These are phyloP conservation scores for Platismatia glauca DNA, from an alignment of 495 filamentous ascomycete genomes.

Conservation along the genomic window DNA sequence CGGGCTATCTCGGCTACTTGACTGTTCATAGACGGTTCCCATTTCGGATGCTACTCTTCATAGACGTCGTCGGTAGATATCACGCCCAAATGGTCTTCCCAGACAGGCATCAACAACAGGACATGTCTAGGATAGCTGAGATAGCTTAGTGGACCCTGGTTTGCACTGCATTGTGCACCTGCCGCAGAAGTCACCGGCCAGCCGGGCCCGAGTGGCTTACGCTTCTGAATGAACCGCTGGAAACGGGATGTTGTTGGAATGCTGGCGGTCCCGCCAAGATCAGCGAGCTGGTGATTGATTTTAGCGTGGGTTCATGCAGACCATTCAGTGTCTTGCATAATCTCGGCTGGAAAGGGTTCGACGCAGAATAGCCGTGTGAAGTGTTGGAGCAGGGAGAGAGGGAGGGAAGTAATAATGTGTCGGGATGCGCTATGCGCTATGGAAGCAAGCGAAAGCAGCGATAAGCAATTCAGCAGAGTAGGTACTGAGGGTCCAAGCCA, in stretches of 20 bases:
- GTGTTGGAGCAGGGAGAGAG: neutral
- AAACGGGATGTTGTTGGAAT: neutral
- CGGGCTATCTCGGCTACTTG: neutral
- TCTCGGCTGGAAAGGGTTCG: slow-evolving; percentile 7
- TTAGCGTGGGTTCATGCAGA: neutral
- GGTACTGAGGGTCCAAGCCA: neutral
- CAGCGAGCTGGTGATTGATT: neutral
- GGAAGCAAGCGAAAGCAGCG: neutral
- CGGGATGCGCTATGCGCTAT: too few relatives aligned
- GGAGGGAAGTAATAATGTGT: neutral
- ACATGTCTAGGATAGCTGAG: neutral
- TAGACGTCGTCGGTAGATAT: neutral
- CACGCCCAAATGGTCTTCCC: neutral
- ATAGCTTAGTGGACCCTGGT: neutral
- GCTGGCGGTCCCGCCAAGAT: neutral
- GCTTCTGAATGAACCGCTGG: neutral
- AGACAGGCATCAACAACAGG: neutral
- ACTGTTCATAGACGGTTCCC: neutral
- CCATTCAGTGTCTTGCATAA: slow-evolving; percentile 10
- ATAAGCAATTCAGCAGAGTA: too few relatives aligned
- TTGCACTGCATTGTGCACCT: neutral
- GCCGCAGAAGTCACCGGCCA: neutral
- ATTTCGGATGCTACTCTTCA: neutral
- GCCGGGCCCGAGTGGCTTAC: neutral
- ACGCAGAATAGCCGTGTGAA: slow-evolving; percentile 10